Conservation (phyloP, 108 stramenopile genomes). For the Bacterosira constricta region DNA sequence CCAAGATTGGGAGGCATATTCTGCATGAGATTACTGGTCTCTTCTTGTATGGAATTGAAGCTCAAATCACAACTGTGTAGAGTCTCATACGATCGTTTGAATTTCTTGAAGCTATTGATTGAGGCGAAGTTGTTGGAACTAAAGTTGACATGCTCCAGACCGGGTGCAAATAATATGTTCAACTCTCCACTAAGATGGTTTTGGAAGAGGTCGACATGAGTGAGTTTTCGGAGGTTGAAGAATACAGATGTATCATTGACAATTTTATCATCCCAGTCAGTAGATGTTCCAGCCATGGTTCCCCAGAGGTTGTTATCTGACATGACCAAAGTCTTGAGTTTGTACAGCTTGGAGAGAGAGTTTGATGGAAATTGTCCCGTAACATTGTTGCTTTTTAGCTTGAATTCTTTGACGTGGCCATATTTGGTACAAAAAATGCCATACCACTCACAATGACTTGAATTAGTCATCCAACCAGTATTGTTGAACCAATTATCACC, state of each 20-base stretch:
- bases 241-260: too few relatives aligned
- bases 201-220: slow-evolving; percentile 6
- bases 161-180: slow-evolving; percentile 64
- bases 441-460: slow-evolving; percentile 8
- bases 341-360: neutral
- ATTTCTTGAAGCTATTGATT: slow-evolving; percentile 52
- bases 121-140: slow-evolving; percentile 46
- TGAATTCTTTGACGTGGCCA: slow-evolving; percentile 7
- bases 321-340: slow-evolving; percentile 19
- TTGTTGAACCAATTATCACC: slow-evolving; percentile 26
- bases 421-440: slow-evolving; percentile 22
- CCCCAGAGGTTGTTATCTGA: slow-evolving; percentile 17
- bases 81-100: slow-evolving; percentile 24
- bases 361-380: neutral
- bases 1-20: slow-evolving; percentile 14
- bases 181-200: slow-evolving; percentile 21
- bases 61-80: slow-evolving; percentile 46
- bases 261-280: too few relatives aligned
- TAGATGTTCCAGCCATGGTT: neutral
- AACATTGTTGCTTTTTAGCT: slow-evolving; percentile 25
- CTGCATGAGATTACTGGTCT: slow-evolving; percentile 11
- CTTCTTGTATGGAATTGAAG: slow-evolving; percentile 34
- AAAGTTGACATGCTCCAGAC: slow-evolving; percentile 47
- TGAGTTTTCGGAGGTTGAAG: slow-evolving; percentile 40
- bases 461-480: neutral